phyloP scores from a whole-genome alignment of 352 stramenopile genomes.

The Globisporangium solare region DNA sequence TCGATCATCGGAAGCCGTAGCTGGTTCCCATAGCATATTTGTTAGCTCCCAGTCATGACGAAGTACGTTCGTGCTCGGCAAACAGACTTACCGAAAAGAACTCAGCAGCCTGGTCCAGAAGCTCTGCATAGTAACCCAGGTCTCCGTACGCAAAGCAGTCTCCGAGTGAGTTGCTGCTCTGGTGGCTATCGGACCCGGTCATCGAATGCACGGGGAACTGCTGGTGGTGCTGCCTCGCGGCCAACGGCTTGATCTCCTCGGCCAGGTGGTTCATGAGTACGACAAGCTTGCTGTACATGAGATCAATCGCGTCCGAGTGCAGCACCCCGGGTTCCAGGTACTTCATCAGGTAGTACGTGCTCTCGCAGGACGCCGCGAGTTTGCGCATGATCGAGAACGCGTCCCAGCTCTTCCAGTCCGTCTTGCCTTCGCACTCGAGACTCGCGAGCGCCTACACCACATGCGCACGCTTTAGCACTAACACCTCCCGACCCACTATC shows the following conservation, averaged over 20 bases:
- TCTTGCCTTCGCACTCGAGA: constrained; percentile 36
- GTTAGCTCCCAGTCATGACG: background rate
- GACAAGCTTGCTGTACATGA: constrained; percentile 56
- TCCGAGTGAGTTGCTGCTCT: constrained; percentile 16
- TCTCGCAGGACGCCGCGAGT: constrained; percentile 58
- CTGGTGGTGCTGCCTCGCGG: constrained; percentile 18
- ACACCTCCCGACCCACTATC: background rate
- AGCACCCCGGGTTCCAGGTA: constrained; percentile 52
- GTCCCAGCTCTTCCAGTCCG: constrained; percentile 43
- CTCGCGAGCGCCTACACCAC: constrained; percentile 30
- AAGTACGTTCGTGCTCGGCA: background rate
- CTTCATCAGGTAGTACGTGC: constrained; percentile 71
- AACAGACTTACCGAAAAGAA: constrained; percentile 63
- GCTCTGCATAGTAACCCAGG: constrained; percentile 67
- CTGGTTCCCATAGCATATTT: constrained; percentile 17
- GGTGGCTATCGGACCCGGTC: constrained; percentile 6
- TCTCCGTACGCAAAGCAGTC: constrained; percentile 46
- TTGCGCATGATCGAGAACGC: constrained; percentile 53
- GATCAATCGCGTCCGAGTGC: constrained; percentile 49
- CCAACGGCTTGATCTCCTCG: constrained; percentile 48
- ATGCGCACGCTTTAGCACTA: background rate
- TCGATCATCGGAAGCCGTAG: constrained; percentile 69
- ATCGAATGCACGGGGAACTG: constrained; percentile 20
- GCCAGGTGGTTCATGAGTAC: constrained; percentile 56
- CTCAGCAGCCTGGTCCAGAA: constrained; percentile 66